A percentile compares a stretch with the other conserved stretches of the same genome.
phyloP scores from a whole-genome alignment of 257 asterid species.

The Solanum peruvianum region DNA sequence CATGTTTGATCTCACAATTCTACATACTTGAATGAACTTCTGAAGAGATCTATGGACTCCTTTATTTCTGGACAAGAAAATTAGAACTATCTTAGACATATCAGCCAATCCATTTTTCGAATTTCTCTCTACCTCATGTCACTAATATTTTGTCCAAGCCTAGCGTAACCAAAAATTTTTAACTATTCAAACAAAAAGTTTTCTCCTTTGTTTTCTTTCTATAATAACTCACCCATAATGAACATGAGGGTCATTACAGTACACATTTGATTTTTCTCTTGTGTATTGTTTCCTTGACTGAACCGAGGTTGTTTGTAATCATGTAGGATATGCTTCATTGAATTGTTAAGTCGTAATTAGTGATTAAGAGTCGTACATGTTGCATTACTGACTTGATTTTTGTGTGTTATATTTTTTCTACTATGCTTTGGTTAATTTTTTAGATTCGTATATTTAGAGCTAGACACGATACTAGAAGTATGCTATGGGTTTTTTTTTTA shows the following conservation, averaged over 20 bases:
- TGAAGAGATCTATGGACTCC: too few species aligned
- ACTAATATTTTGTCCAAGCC: not conserved
- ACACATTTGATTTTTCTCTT: not conserved
- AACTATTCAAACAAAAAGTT: not conserved
- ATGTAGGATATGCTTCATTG: not conserved
- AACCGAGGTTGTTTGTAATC: not conserved
- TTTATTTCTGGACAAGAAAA: too few species aligned
- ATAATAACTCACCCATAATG: not conserved
- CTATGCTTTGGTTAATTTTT: too few species aligned
- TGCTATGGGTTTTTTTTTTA: too few species aligned
- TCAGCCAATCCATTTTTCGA: too few species aligned
- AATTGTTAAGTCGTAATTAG: not conserved
- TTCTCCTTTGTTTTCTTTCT: not conserved
- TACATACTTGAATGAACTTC: too few species aligned
- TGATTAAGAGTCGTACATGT: too few species aligned
- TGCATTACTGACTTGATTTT: too few species aligned
- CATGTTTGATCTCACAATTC: too few species aligned
- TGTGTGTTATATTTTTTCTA: too few species aligned
- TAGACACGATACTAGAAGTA: not conserved
- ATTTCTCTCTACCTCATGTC: not conserved
- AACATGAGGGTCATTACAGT: not conserved
- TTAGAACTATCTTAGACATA: too few species aligned
- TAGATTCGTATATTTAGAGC: not conserved
- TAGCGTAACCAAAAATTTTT: not conserved
- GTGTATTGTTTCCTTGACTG: not conserved